phyloP scores from a whole-genome alignment of 164 flowering plant species.

The Magnolia sinica region DNA sequence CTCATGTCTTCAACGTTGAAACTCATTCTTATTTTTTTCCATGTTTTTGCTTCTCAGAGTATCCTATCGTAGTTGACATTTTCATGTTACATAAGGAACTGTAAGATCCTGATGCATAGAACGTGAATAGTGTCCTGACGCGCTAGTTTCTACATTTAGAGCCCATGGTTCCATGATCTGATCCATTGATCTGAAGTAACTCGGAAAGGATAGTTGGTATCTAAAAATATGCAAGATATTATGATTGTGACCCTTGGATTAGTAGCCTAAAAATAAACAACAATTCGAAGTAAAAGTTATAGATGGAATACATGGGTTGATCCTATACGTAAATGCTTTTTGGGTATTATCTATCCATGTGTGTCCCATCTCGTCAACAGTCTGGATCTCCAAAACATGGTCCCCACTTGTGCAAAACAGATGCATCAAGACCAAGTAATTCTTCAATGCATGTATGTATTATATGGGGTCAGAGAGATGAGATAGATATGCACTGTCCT shows the following conservation, averaged over 20 bases:
- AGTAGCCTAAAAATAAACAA: neutral
- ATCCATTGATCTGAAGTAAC: neutral
- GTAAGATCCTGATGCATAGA: neutral
- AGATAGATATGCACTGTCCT: slow-evolving; percentile 9
- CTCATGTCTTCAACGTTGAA: neutral
- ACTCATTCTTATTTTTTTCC: neutral
- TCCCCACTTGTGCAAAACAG: neutral
- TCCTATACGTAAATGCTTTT: neutral
- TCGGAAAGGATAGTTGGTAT: too few species aligned
- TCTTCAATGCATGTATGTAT: neutral
- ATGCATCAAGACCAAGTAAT: neutral
- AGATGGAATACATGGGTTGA: neutral
- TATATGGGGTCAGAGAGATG: neutral
- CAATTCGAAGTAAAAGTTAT: neutral
- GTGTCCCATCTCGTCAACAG: neutral
- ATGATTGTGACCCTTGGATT: too few species aligned
- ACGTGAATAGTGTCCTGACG: neutral
- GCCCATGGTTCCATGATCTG: neutral
- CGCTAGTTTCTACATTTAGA: neutral
- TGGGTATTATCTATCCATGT: neutral
- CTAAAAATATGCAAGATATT: too few species aligned
- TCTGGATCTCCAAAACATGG: neutral
- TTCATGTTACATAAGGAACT: slow-evolving; percentile 1
- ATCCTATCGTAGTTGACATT: slow-evolving; percentile 26
- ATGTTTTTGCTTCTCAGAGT: slow-evolving; percentile 7